Percentiles rank a stretch among this genome's conserved stretches.
These are phyloP conservation scores for Rosa lucieae DNA, from an alignment of 306 rosid genomes.

Conservation along the genomic window DNA sequence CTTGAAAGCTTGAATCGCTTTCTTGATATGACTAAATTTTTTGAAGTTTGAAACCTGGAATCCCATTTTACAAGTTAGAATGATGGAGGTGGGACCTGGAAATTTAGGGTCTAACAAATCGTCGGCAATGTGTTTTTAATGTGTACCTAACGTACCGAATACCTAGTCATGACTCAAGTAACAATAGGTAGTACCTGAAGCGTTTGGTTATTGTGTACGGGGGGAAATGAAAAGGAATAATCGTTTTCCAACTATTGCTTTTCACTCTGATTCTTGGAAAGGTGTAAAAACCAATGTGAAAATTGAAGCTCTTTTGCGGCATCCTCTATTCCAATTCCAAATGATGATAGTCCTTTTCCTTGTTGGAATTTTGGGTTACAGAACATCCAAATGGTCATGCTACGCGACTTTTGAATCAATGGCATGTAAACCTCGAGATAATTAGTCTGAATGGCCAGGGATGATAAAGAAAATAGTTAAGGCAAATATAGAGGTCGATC, in stretches of 20 bases:
- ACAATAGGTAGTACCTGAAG: neutral
- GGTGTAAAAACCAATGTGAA: conserved; percentile 5
- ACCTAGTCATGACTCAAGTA: neutral
- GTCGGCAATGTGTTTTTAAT: conserved; percentile 1
- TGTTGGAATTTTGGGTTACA: neutral
- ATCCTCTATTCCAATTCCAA: neutral
- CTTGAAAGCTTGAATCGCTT: neutral
- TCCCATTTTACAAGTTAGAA: neutral
- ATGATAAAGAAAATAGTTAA: neutral
- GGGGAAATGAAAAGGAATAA: neutral
- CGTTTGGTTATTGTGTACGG: neutral
- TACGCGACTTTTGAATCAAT: neutral
- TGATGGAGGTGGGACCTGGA: neutral
- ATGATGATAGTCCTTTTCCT: neutral
- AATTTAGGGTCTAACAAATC: neutral
- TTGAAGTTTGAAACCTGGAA: neutral
- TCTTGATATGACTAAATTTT: too few relatives aligned
- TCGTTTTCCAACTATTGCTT: neutral
- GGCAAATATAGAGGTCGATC: neutral
- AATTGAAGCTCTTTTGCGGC: conserved; percentile 1
- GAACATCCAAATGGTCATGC: neutral
- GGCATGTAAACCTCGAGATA: neutral
- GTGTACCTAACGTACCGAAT: conserved; percentile 14
- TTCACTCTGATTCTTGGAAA: neutral
- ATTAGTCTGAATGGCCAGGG: neutral